Conservation (phyloP, 2,329 filamentous ascomycete species). For the Fusarium sp. region DNA sequence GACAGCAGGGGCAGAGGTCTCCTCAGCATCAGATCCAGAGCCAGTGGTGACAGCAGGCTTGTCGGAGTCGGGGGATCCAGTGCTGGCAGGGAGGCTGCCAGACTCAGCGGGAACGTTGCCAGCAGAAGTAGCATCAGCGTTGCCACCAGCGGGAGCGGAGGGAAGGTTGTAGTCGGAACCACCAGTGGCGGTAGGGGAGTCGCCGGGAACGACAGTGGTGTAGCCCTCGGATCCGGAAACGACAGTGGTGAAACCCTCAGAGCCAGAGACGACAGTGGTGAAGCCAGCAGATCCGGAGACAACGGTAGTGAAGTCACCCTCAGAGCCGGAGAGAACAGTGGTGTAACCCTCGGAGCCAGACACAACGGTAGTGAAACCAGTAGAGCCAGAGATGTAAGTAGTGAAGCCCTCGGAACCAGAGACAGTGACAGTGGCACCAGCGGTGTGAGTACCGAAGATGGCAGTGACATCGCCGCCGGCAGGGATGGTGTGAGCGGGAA, state of each 20-base stretch:
- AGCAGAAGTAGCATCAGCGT: conserved; percentile 1
- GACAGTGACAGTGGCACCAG: background rate
- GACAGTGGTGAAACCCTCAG: conserved; percentile 14
- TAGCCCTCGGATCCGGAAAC: background rate
- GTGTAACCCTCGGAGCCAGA: conserved; percentile 7
- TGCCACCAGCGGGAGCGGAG: background rate
- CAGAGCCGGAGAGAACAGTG: conserved; percentile 1
- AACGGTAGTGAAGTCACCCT: conserved; percentile 16
- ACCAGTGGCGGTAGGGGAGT: background rate
- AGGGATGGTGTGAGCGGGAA: conserved; percentile 11
- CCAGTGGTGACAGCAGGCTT: conserved; percentile 5
- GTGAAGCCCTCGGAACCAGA: conserved; percentile 5
- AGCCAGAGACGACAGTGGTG: conserved; percentile 7
- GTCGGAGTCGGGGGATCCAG: background rate
- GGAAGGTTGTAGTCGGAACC: background rate
- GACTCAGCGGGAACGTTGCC: conserved; percentile 3
- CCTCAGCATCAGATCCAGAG: conserved; percentile 7
- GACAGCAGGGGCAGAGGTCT: conserved; percentile 10
- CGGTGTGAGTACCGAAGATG: conserved; percentile 20
- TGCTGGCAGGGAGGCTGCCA: conserved; percentile 9
- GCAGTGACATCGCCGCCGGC: conserved; percentile 12
- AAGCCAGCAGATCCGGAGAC: conserved; percentile 10
- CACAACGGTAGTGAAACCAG: background rate
- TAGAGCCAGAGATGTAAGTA: conserved; percentile 5
- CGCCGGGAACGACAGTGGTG: background rate